A percentile compares a stretch with the other conserved stretches of the same genome.
Evolutionary conservation across 305 asterid species (phyloP).

Genomic region (Lippia alba): DNA sequence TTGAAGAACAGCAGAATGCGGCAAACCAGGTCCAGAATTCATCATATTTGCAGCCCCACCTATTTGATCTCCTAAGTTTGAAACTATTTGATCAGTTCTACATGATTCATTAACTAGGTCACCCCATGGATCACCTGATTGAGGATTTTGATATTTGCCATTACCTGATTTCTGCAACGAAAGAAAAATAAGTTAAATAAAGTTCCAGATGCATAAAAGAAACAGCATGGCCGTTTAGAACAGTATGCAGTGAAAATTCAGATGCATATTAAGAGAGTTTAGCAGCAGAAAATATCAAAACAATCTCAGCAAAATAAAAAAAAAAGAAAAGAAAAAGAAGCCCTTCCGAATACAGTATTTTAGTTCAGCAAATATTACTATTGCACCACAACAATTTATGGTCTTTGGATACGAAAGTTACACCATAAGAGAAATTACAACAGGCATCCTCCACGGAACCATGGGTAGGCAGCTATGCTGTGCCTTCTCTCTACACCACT

Average conservation of each 20-base stretch:
- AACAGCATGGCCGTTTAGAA: constrained; percentile 24
- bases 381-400: no score
- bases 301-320: constrained; percentile 21
- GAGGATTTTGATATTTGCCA: constrained; percentile 50
- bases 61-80: constrained; percentile 51
- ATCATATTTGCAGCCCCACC: constrained; percentile 49
- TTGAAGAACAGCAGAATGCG: constrained; percentile 48
- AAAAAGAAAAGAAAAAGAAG: no score
- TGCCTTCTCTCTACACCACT: no score
- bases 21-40: constrained; percentile 47
- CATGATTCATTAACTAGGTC: constrained; percentile 48
- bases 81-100: constrained; percentile 48
- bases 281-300: constrained; percentile 5
- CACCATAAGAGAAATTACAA: no score
- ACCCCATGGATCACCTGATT: constrained; percentile 52
- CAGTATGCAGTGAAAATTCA: constrained; percentile 3
- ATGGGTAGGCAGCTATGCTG: no score
- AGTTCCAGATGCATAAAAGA: constrained; percentile 13
- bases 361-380: no score
- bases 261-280: constrained; percentile 25
- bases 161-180: constrained; percentile 70
- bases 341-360: no score
- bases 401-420: no score
- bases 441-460: no score
- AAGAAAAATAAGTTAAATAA: constrained; percentile 9